Conservation (phyloP, 345 rosid species). For the Rhizophora apiculata region DNA sequence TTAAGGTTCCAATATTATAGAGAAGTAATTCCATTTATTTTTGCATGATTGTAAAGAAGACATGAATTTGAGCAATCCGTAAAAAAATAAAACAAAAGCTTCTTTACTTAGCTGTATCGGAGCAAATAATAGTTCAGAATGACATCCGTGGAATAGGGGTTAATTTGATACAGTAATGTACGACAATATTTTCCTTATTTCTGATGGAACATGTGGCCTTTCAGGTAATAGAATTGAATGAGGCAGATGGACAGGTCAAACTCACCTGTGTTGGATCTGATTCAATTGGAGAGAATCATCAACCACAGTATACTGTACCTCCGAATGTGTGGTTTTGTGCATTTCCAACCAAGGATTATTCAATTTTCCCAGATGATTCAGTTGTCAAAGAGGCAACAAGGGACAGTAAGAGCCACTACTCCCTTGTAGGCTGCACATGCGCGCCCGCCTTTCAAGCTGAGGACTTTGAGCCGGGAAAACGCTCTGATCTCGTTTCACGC, state of each 20-base stretch:
- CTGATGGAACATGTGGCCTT: constrained; percentile 1
- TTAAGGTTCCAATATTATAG: too few relatives aligned
- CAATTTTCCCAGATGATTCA: constrained; percentile 43
- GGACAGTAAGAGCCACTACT: constrained; percentile 61
- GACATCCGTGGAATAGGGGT: too few relatives aligned
- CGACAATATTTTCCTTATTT: background rate
- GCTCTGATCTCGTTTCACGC: constrained; percentile 49
- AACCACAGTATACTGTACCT: constrained; percentile 75
- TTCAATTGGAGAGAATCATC: constrained; percentile 45
- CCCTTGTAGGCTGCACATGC: constrained; percentile 92
- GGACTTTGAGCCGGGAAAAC: constrained; percentile 66
- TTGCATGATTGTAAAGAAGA: too few relatives aligned
- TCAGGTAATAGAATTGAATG: constrained; percentile 70
- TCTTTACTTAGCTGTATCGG: too few relatives aligned
- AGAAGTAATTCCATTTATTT: too few relatives aligned
- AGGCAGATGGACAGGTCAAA: constrained; percentile 58
- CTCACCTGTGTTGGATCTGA: constrained; percentile 72
- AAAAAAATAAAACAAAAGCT: too few relatives aligned
- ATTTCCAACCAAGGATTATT: constrained; percentile 59
- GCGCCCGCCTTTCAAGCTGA: constrained; percentile 89
- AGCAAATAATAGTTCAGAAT: too few relatives aligned
- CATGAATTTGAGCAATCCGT: too few relatives aligned
- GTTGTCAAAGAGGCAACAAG: constrained; percentile 48
- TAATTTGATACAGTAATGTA: background rate
- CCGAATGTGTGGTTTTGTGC: constrained; percentile 89